Conservation (phyloP, 169 alveolate species). For the Eimeria sp. region DNA sequence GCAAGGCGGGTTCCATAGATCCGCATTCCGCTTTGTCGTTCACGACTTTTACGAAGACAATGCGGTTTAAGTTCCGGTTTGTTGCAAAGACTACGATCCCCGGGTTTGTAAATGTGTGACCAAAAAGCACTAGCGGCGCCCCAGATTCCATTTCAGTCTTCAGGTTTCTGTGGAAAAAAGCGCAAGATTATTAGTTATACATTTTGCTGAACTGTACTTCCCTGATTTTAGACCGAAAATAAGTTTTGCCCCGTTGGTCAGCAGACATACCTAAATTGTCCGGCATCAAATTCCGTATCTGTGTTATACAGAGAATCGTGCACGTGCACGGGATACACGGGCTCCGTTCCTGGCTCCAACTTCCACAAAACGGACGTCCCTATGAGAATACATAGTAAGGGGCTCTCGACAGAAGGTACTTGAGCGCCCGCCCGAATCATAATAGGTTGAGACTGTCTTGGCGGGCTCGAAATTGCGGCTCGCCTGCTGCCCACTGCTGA, state of each 20-base stretch:
- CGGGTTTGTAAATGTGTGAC: conserved; percentile 43
- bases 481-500: background rate
- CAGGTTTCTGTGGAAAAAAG: conserved; percentile 61
- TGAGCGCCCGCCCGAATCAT: background rate
- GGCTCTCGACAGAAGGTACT: conserved; percentile 38
- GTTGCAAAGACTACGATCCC: conserved; percentile 66
- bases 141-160: conserved; percentile 48
- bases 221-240: background rate
- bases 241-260: background rate
- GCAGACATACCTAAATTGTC: conserved; percentile 57
- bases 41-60: conserved; percentile 40
- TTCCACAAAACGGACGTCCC: conserved; percentile 36
- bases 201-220: background rate
- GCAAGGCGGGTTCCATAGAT: conserved; percentile 14
- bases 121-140: conserved; percentile 50
- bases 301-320: conserved; percentile 87
- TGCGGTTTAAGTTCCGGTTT: conserved; percentile 27
- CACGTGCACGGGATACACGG: conserved; percentile 86
- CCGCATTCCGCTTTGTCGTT: conserved; percentile 11
- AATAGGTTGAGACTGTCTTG: background rate
- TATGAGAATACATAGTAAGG: background rate
- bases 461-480: background rate
- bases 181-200: background rate
- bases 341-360: conserved; percentile 55
- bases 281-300: conserved; percentile 88